These are phyloP conservation scores for Neofusicoccum laricinum DNA, from an alignment of 2,329 filamentous ascomycete species.

Conservation along the genomic window DNA sequence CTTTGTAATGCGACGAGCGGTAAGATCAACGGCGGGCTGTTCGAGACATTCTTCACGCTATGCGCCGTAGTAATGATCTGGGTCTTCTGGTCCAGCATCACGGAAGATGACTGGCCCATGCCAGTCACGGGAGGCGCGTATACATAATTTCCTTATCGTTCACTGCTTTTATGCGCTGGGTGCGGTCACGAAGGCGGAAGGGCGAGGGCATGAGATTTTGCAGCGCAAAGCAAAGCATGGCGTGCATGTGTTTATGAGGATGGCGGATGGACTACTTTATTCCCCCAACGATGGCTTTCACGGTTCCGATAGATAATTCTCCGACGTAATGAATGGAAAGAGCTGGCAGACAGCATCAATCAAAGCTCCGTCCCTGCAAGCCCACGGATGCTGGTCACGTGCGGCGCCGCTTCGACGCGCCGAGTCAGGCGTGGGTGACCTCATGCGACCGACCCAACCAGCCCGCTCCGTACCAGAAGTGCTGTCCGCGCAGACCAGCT, in stretches of 20 bases:
- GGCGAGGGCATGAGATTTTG: conserved; percentile 10
- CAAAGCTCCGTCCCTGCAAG: not conserved
- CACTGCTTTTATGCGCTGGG: not conserved
- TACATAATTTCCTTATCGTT: conserved; percentile 31
- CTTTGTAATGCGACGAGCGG: conserved; percentile 81
- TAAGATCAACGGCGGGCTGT: conserved; percentile 89
- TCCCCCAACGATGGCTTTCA: conserved; percentile 11
- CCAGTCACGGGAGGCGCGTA: conserved; percentile 42
- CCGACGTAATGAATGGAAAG: conserved; percentile 5
- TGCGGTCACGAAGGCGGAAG: not conserved
- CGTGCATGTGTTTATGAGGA: conserved; percentile 16
- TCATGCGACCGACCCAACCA: conserved; percentile 7
- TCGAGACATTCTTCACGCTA: conserved; percentile 90
- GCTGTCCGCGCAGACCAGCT: conserved; percentile 6
- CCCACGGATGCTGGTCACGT: not conserved
- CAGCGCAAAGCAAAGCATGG: conserved; percentile 13
- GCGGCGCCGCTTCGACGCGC: not conserved
- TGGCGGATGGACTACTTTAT: conserved; percentile 15
- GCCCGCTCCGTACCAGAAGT: not conserved
- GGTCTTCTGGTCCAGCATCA: conserved; percentile 98
- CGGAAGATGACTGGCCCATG: conserved; percentile 94
- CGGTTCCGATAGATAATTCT: conserved; percentile 14
- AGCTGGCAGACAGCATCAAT: not conserved
- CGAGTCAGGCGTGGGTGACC: conserved; percentile 9
- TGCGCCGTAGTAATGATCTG: conserved; percentile 79